Conservation (phyloP, 441 rosid genomes). For the Brassica hybrid region DNA sequence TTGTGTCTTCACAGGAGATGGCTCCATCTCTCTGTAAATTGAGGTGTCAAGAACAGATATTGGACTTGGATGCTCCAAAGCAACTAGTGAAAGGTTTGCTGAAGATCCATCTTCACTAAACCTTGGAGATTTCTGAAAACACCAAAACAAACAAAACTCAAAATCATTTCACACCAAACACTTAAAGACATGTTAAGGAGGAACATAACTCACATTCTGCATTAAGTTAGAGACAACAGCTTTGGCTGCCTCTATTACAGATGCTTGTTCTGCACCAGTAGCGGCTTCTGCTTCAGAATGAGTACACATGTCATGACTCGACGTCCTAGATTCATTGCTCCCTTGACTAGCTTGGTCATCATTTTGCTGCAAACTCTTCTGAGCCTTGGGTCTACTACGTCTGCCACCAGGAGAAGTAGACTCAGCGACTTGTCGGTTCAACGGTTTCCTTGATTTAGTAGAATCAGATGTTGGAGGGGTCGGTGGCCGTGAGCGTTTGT, state of each 20-base stretch:
- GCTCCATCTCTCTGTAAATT: slow-evolving; percentile 57
- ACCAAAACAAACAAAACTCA: not conserved
- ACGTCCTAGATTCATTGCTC: slow-evolving; percentile 68
- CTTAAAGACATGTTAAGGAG: slow-evolving; percentile 17
- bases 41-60: slow-evolving; percentile 79
- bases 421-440: slow-evolving; percentile 47
- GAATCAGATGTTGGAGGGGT: slow-evolving; percentile 70
- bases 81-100: slow-evolving; percentile 53
- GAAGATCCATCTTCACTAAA: slow-evolving; percentile 53
- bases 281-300: slow-evolving; percentile 58
- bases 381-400: slow-evolving; percentile 50
- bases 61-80: slow-evolving; percentile 79
- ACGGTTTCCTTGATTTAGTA: slow-evolving; percentile 59
- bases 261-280: slow-evolving; percentile 48
- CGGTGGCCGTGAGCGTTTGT: slow-evolving; percentile 77
- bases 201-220: slow-evolving; percentile 54
- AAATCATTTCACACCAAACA: slow-evolving; percentile 13
- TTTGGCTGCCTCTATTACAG: slow-evolving; percentile 45
- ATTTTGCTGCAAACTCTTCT: slow-evolving; percentile 46
- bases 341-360: slow-evolving; percentile 79
- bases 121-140: slow-evolving; percentile 53
- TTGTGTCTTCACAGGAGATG: slow-evolving; percentile 59
- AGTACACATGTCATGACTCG: slow-evolving; percentile 60
- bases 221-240: slow-evolving; percentile 46
- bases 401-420: slow-evolving; percentile 64